phyloP scores from a whole-genome alignment of 1,284 basidiomycete genomes.

The Cryptococcus jaspeensis region DNA sequence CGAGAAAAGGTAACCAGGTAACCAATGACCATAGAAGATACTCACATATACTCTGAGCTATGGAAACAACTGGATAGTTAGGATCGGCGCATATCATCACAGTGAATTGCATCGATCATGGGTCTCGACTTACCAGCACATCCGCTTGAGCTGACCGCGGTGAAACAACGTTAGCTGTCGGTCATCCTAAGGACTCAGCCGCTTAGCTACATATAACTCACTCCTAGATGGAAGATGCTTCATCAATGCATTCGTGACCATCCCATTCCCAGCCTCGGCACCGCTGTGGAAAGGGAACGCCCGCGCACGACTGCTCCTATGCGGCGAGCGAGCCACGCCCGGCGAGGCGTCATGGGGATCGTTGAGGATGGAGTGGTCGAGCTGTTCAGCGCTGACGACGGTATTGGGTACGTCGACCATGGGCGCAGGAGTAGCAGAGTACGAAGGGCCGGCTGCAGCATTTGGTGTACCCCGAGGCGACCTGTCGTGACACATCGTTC shows the following conservation, averaged over 20 bases:
- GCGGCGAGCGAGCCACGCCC: not conserved
- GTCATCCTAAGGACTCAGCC: not conserved
- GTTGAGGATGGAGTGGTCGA: conserved; percentile 24
- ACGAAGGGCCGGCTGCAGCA: not conserved
- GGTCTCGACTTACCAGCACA: conserved; percentile 3
- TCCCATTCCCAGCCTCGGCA: conserved; percentile 3
- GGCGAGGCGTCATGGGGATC: conserved; percentile 3
- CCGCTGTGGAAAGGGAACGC: conserved; percentile 11
- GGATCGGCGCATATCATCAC: not conserved
- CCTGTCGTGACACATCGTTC: not conserved
- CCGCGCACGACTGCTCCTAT: not conserved
- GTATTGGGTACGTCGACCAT: conserved; percentile 16
- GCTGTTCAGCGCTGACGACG: conserved; percentile 20
- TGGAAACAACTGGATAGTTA: not conserved
- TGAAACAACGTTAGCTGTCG: not conserved
- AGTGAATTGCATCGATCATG: too few species aligned
- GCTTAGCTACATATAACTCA: conserved; percentile 3
- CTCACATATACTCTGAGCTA: conserved; percentile 18
- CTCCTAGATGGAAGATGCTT: conserved; percentile 7
- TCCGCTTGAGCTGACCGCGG: conserved; percentile 7
- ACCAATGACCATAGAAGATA: not conserved
- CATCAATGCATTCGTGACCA: conserved; percentile 19
- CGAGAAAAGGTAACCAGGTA: not conserved
- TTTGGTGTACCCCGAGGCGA: not conserved
- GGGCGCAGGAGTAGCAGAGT: conserved; percentile 1